phyloP scores from a whole-genome alignment of 441 rosid genomes.

The Eutrema salsugineum region DNA sequence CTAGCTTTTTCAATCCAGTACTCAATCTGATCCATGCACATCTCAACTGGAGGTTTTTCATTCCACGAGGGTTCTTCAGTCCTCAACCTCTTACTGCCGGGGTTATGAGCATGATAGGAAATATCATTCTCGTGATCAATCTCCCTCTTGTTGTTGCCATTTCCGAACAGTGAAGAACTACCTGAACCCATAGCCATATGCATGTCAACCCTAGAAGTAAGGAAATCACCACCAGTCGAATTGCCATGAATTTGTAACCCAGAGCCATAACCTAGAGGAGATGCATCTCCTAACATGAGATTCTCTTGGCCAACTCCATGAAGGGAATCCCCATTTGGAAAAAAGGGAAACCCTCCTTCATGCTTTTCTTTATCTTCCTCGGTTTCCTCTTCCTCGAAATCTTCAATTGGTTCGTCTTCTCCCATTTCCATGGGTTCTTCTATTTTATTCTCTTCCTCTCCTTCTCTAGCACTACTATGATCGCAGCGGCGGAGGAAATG shows the following conservation, averaged over 20 bases:
- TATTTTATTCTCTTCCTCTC: conserved; percentile 10
- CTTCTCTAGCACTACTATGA: conserved; percentile 29
- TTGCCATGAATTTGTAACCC: conserved; percentile 46
- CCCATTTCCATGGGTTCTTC: conserved; percentile 29
- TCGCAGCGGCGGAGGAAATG: conserved; percentile 39
- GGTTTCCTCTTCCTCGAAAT: conserved; percentile 25
- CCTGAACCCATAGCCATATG: conserved; percentile 37
- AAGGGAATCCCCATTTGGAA: conserved; percentile 42
- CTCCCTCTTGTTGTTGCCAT: conserved; percentile 21
- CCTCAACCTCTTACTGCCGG: conserved; percentile 63
- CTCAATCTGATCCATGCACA: conserved; percentile 49
- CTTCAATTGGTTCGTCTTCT: conserved; percentile 31
- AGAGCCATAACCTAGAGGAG: conserved; percentile 46
- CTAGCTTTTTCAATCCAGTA: conserved; percentile 49
- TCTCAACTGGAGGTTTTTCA: conserved; percentile 45
- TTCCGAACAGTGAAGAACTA: conserved; percentile 44
- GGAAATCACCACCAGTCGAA: conserved; percentile 52
- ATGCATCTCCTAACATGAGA: conserved; percentile 60
- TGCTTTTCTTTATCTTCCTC: conserved; percentile 36
- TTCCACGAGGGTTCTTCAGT: conserved; percentile 50
- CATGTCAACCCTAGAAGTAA: conserved; percentile 47
- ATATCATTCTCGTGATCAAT: conserved; percentile 44
- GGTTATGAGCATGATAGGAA: conserved; percentile 46
- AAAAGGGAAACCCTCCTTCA: conserved; percentile 45
- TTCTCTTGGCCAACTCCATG: conserved; percentile 50